A percentile compares a stretch with the other conserved stretches of the same genome.
Conservation (phyloP, 2,329 filamentous ascomycete genomes). For the Thelonectria rubi region DNA sequence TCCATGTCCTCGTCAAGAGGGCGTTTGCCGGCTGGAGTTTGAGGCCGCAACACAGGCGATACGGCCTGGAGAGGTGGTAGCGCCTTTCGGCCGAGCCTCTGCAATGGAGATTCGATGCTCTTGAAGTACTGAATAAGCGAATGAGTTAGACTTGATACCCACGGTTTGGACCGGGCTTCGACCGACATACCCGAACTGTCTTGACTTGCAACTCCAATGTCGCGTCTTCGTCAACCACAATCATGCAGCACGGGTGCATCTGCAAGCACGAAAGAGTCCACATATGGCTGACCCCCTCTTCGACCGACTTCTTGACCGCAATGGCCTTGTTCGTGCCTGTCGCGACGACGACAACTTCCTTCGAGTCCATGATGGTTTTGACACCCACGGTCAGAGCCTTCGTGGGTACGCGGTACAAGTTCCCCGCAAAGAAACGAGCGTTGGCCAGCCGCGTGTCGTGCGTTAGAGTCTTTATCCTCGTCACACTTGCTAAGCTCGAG, state of each 20-base stretch:
- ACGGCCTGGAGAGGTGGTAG: neutral
- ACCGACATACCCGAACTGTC: slow-evolving; percentile 60
- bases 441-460: slow-evolving; percentile 83
- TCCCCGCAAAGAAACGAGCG: slow-evolving; percentile 64
- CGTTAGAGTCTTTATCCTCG: slow-evolving; percentile 79
- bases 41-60: neutral
- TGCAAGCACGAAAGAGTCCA: slow-evolving; percentile 81
- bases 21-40: neutral
- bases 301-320: slow-evolving; percentile 76
- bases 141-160: neutral
- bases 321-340: slow-evolving; percentile 77
- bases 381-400: slow-evolving; percentile 47
- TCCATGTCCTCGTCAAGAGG: neutral
- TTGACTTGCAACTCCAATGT: slow-evolving; percentile 72
- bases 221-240: slow-evolving; percentile 79
- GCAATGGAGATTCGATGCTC: neutral
- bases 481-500: slow-evolving; percentile 73
- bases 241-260: slow-evolving; percentile 75
- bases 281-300: slow-evolving; percentile 81
- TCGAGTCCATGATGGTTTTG: slow-evolving; percentile 45
- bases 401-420: slow-evolving; percentile 31
- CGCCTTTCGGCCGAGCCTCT: neutral
- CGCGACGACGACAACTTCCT: slow-evolving; percentile 77
- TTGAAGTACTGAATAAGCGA: slow-evolving; percentile 16
- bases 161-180: neutral